Evolutionary conservation across 1,284 basidiomycete species (phyloP), one percentile per base, ranked within the genome.

Genomic region (Cryptococcus sp.): DNA sequence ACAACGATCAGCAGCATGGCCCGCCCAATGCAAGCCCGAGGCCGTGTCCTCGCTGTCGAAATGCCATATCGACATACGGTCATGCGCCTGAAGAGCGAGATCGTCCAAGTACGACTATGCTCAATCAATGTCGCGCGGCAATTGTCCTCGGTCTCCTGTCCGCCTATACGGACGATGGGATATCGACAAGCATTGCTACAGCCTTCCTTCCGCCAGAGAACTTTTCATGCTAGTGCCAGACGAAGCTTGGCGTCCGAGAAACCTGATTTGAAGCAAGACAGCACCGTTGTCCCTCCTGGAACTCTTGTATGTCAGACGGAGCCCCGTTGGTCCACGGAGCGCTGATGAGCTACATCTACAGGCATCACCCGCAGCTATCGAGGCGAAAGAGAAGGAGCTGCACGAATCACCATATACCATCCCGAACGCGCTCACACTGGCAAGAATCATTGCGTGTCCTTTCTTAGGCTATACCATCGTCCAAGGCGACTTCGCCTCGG

Each of bases 361-460:
- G 22, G 6, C 15, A 19, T 20, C 46, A 17, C n/a, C 46, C 1
- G 27, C 46, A 47, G 6, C 46, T 25, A 10, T 13, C 31, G 31
- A 35, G 31, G 31, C 31, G 13, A 35, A 35, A 13, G 31, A 35
- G 13, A 35, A 35, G 31, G 71, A 78, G 42, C 69, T 84, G 1
- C 82, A 83, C 53, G 95, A 99, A 80, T 94, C 97, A 70, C 93
- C 96, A 50, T 95, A 95, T 79, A 99, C 95, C 0, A 72, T 96
- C 40, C 95, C 95, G 0, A 99, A 99, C 76, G 74, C 92, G 4
- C 82, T 99, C 50, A 99, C 95, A 2, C 71, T 88, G 15, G 91
- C 90, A 2, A 85, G 95, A 38, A 93, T 99, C 64, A 70, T 86
- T 17, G 84, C 93, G 0, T 96, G 93, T 72, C 95, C 96, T 4